phyloP scores from a whole-genome alignment of 148 eudicot species.

The Pouteria glomerata region DNA sequence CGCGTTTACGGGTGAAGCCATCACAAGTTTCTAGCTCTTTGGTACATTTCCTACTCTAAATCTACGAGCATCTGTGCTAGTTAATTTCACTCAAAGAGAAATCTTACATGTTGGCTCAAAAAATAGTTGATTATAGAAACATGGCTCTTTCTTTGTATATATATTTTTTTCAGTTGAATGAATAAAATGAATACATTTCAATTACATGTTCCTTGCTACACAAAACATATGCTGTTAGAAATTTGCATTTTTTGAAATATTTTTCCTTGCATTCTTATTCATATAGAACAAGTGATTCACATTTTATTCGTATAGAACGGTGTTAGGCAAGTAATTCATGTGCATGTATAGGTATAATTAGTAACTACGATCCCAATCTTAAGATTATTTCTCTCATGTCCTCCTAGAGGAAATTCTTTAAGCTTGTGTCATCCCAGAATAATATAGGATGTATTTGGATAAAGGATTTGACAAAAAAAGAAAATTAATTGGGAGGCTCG shows the following conservation, averaged over 20 bases:
- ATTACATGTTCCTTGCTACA: not conserved
- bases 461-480: too few species aligned
- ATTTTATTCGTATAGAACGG: too few species aligned
- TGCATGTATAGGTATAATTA: not conserved
- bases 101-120: not conserved
- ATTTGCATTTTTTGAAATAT: not conserved
- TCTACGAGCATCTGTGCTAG: not conserved
- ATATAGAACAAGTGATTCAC: not conserved
- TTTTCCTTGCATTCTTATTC: not conserved
- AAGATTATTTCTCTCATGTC: not conserved
- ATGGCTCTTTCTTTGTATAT: not conserved
- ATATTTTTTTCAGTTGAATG: not conserved
- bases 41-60: not conserved
- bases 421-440: not conserved
- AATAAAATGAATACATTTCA: too few species aligned
- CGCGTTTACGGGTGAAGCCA: slow-evolving; percentile 54
- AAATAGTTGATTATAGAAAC: not conserved
- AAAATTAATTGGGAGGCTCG: too few species aligned
- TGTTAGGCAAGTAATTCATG: not conserved
- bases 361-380: not conserved
- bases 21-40: slow-evolving; percentile 36
- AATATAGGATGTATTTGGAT: not conserved
- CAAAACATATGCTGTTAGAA: not conserved
- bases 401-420: too few species aligned
- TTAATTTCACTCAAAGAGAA: not conserved